Evolutionary conservation across 371 early-diverging fungal genomes (phyloP).

Genomic region (Saksenaea vasiformis): DNA sequence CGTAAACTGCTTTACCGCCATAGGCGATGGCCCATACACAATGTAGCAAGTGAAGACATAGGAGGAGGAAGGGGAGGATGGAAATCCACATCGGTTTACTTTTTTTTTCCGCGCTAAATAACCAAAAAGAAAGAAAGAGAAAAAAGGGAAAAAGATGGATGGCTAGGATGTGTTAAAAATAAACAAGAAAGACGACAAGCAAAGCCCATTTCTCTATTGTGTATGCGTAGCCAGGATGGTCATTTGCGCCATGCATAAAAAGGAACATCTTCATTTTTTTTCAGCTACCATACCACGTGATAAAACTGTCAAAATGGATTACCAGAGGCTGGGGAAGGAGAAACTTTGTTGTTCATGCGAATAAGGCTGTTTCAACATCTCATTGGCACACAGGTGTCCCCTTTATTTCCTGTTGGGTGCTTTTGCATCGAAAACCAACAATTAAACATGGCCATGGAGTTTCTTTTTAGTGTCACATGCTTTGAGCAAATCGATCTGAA

Average conservation of each 20-base stretch:
- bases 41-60: not conserved
- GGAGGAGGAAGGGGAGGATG: too few species aligned
- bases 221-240: not conserved
- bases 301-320: not conserved
- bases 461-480: too few species aligned
- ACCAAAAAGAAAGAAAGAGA: not conserved
- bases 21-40: not conserved
- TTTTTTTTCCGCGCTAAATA: not conserved
- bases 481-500: too few species aligned
- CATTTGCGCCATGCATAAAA: not conserved
- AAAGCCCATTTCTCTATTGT: slow-evolving; percentile 3
- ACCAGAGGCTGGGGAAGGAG: not conserved
- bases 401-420: too few species aligned
- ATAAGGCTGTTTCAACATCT: too few species aligned
- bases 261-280: not conserved
- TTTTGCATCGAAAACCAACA: too few species aligned
- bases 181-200: not conserved
- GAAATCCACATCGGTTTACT: not conserved
- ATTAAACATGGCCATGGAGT: too few species aligned
- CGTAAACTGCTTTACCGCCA: not conserved
- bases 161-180: not conserved
- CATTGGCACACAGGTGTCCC: too few species aligned
- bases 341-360: not conserved
- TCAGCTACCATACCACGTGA: not conserved
- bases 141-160: not conserved